These are phyloP conservation scores for Tricholoma furcatifolium DNA, from an alignment of 768 basidiomycete genomes.

Conservation along the genomic window DNA sequence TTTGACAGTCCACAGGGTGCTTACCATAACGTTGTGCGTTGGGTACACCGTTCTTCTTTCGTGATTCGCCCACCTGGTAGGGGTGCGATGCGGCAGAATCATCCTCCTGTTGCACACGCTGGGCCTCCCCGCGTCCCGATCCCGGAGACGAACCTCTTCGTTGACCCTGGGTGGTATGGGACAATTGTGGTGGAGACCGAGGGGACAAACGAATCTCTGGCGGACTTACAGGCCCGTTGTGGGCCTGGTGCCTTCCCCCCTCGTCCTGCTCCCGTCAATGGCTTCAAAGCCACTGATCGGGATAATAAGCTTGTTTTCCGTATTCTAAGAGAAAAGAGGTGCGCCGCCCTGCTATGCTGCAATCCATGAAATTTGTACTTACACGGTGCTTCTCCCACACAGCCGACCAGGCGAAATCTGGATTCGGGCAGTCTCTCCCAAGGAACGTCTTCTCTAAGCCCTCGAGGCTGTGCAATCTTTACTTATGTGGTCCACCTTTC, in stretches of 20 bases:
- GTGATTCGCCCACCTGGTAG: slow-evolving; percentile 51
- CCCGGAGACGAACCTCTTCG: slow-evolving; percentile 52
- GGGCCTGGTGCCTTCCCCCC: slow-evolving; percentile 67
- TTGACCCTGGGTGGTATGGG: slow-evolving; percentile 84
- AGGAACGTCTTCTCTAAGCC: slow-evolving; percentile 54
- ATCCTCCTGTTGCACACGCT: slow-evolving; percentile 21
- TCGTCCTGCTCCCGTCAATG: slow-evolving; percentile 41
- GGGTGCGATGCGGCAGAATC: slow-evolving; percentile 25
- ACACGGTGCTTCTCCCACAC: slow-evolving; percentile 6
- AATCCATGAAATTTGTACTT: slow-evolving; percentile 9
- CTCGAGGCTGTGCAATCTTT: neutral
- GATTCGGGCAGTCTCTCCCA: slow-evolving; percentile 64
- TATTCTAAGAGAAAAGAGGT: slow-evolving; percentile 79
- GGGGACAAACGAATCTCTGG: slow-evolving; percentile 82
- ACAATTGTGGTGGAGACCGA: slow-evolving; percentile 82
- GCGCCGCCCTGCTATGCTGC: slow-evolving; percentile 18
- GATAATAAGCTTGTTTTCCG: slow-evolving; percentile 61
- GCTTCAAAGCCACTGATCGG: slow-evolving; percentile 31
- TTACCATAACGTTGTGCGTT: slow-evolving; percentile 79
- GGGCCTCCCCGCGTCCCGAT: slow-evolving; percentile 43
- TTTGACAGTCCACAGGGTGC: slow-evolving; percentile 69
- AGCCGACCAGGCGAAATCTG: slow-evolving; percentile 77
- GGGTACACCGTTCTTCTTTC: slow-evolving; percentile 83
- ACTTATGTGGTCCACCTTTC: neutral
- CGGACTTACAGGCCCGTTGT: slow-evolving; percentile 75